Conservation (phyloP, 768 basidiomycete genomes). For the Tulasnella sp. region DNA sequence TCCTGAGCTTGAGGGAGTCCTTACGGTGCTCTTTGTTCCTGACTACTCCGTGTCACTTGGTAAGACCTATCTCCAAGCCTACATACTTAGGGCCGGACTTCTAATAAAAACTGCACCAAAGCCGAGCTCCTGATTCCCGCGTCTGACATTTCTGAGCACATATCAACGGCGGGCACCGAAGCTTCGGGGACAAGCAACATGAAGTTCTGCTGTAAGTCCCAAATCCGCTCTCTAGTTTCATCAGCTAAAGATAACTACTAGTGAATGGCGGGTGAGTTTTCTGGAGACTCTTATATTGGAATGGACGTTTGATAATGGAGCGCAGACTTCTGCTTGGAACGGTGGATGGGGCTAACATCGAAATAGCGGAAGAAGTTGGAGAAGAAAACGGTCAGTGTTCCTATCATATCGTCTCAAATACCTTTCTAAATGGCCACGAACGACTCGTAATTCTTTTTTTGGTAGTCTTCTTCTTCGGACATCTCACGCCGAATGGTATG, state of each 20-base stretch:
- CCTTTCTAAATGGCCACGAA: slow-evolving; percentile 38
- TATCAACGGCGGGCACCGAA: slow-evolving; percentile 96
- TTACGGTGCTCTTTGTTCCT: slow-evolving; percentile 90
- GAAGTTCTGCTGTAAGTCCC: slow-evolving; percentile 41
- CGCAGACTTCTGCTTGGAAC: slow-evolving; percentile 45
- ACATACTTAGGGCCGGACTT: not conserved
- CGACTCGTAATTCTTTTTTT: slow-evolving; percentile 47
- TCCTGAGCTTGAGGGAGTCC: slow-evolving; percentile 79
- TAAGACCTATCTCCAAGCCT: not conserved
- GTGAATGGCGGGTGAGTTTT: slow-evolving; percentile 65
- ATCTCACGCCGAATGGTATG: slow-evolving; percentile 64
- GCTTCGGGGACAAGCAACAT: slow-evolving; percentile 52
- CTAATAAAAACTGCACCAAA: slow-evolving; percentile 41
- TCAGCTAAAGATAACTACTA: slow-evolving; percentile 57
- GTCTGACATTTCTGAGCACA: slow-evolving; percentile 91
- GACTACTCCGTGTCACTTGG: slow-evolving; percentile 66
- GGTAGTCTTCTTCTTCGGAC: slow-evolving; percentile 80
- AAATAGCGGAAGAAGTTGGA: slow-evolving; percentile 94
- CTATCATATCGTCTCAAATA: slow-evolving; percentile 50
- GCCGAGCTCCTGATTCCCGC: slow-evolving; percentile 87
- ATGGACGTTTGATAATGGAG: slow-evolving; percentile 90
- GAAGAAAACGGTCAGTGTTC: slow-evolving; percentile 77
- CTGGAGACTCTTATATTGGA: too few species aligned
- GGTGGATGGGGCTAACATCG: slow-evolving; percentile 88
- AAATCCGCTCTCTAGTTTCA: slow-evolving; percentile 21